These are phyloP conservation scores for Suhomyces atakaporum DNA, from an alignment of 1,139 yeast species.

Conservation along the genomic window DNA sequence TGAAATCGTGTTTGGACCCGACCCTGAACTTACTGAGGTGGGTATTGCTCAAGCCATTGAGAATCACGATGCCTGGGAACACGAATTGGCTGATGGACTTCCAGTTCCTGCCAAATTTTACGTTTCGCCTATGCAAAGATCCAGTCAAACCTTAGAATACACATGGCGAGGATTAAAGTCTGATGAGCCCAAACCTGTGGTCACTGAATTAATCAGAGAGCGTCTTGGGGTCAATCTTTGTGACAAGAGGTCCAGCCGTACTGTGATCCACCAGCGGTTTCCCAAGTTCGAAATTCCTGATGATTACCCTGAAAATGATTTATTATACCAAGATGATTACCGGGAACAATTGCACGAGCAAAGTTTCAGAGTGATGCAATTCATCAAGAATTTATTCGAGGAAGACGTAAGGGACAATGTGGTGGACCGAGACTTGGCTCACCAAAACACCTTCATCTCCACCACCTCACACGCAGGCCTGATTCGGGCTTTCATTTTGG, in stretches of 20 bases:
- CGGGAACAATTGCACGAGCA: conserved; percentile 25
- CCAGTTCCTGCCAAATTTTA: conserved; percentile 27
- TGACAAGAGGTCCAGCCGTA: conserved; percentile 28
- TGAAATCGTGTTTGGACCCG: conserved; percentile 49
- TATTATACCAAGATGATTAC: conserved; percentile 15
- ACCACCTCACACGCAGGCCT: conserved; percentile 32
- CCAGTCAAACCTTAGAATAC: conserved; percentile 22
- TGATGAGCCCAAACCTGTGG: conserved; percentile 14
- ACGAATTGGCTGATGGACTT: conserved; percentile 21
- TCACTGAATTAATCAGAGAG: conserved; percentile 19
- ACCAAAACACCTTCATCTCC: conserved; percentile 20
- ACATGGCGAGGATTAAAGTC: conserved; percentile 27
- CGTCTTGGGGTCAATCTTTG: conserved; percentile 24
- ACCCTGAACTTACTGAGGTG: conserved; percentile 43
- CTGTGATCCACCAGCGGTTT: conserved; percentile 40
- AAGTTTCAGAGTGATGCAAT: conserved; percentile 22
- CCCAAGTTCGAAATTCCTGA: conserved; percentile 28
- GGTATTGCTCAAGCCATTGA: conserved; percentile 41
- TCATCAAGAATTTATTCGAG: conserved; percentile 24
- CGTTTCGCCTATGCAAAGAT: conserved; percentile 28
- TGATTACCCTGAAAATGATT: conserved; percentile 24
- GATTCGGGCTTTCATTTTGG: conserved; percentile 24
- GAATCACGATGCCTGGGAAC: conserved; percentile 23
- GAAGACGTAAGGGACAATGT: conserved; percentile 20
- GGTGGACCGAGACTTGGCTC: conserved; percentile 18